Base-by-base conservation (phyloP, 768 basidiomycete genomes). In the Pluteus cervinus region DNA sequence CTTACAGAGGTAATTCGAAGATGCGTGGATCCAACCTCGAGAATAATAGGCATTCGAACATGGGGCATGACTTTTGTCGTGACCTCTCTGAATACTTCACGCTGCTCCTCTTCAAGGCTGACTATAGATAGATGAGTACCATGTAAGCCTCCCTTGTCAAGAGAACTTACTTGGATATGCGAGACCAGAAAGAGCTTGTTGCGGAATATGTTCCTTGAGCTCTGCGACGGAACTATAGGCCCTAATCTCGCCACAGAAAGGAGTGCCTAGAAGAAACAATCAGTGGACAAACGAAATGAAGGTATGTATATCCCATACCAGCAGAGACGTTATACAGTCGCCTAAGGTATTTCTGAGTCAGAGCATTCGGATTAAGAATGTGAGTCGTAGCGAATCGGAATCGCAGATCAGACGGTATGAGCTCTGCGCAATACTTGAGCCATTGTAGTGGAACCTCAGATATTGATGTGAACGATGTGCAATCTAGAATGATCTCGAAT, bases 401-500 rank as follows among this genome's bases (percentile, higher is more conserved):
- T 28, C 81, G 72, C 38, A 88, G 71, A 42, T 90, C 86, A 17
- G 57, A 54, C 5, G 89, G 86, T 37, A 85, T 74, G 14, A 86
- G 62, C 52, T 89, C 85, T 9, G 79, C 72, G 42, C 83, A 81
- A 37, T 77, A 82, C 56, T 83, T 86, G 31, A 90, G 53, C 83
- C 84, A 88, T 44, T 85, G 81, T 7, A 86, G 62, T 0, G 90
- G 89, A 6, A 90, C 65, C 57, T 90, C 86, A 0, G 86, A 86
- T 7, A 72, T 69, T 2, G 81, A 68, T 3, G 77, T 70, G 54
- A 91, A 90, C 7, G 71, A 73, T 24, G 88, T 90, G 58, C 82
- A 89, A 48, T 93, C 89, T 22, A 91, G 52, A 44, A 93, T 73
- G 33, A 93, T 62, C 32, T 89, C 84, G 51, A 81, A 86, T 3